These are phyloP conservation scores for Monosporascus sp. DNA, from an alignment of 2,329 filamentous ascomycete genomes.

Conservation along the genomic window DNA sequence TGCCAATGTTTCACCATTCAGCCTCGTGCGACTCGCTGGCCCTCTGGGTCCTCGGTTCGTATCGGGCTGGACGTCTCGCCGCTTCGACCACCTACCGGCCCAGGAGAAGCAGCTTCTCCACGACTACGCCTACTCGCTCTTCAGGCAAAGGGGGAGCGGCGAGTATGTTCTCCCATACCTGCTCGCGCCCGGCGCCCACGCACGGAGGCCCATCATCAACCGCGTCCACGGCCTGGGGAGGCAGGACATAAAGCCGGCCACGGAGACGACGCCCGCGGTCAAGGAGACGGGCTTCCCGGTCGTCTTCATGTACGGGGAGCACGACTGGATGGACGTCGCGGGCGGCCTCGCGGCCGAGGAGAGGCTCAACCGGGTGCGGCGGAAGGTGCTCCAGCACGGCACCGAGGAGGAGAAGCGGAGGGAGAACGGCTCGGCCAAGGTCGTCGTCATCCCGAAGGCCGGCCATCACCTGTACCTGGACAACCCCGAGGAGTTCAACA, in stretches of 20 bases:
- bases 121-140: slow-evolving; percentile 90
- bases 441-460: slow-evolving; percentile 64
- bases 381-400: slow-evolving; percentile 53
- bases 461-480: slow-evolving; percentile 58
- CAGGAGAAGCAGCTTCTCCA: slow-evolving; percentile 81
- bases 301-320: slow-evolving; percentile 92
- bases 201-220: slow-evolving; percentile 78
- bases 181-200: slow-evolving; percentile 88
- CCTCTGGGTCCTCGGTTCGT: slow-evolving; percentile 88
- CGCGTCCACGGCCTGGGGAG: slow-evolving; percentile 82
- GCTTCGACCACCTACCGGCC: slow-evolving; percentile 81
- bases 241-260: slow-evolving; percentile 45
- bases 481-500: slow-evolving; percentile 53
- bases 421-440: slow-evolving; percentile 78
- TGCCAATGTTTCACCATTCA: slow-evolving; percentile 92
- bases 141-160: slow-evolving; percentile 84
- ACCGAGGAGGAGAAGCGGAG: slow-evolving; percentile 60
- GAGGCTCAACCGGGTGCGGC: slow-evolving; percentile 66
- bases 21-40: slow-evolving; percentile 78
- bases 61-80: slow-evolving; percentile 87
- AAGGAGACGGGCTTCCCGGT: slow-evolving; percentile 69
- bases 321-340: slow-evolving; percentile 97
- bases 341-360: slow-evolving; percentile 77
- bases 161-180: slow-evolving; percentile 93
- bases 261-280: slow-evolving; percentile 23